Evolutionary conservation across 768 basidiomycete species (phyloP), one percentile per base, ranked within the genome.

Genomic region (Leccinum disarticulatum): DNA sequence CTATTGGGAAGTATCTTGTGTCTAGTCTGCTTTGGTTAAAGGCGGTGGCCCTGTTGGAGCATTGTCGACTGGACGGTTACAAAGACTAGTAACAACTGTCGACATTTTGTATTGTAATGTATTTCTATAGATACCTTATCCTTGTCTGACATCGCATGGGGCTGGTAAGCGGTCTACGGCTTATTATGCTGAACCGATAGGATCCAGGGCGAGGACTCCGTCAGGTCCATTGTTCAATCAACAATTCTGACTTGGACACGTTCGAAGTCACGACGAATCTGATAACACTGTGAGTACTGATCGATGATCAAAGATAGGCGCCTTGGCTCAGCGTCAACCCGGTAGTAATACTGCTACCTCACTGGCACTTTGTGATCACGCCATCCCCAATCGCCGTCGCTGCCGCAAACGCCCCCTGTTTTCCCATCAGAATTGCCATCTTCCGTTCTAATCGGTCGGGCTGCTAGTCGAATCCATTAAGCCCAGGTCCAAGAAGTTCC

Each of bases 1-100:
- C 38, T 38, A 10, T 61, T 22, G 60, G 67, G 64, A 56, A 54
- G 36, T 64, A 59, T 58, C 13, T 71, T 43, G 28, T 59, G 51
- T 64, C 68, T 2, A 53, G 47, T 15, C 30, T 68, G 17, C 15
- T 17, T 56, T 5, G n/a, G 50, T 36, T 51, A 52, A 52, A 46
- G 33, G 28, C 6, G 27, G 38, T 61, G 54, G 17, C 52, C 22
- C 19, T 62, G 50, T 27, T 56, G 17, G 27, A 19, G 47, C 31
- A 8, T 9, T 19, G 22, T 30, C 4, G 30, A 30, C 49, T 30
- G 43, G 19, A 28, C 27, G 14, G 28, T 5, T 22, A 49, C 14
- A 25, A 14, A 49, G 27, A 49, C 8, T 49, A 49, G 48, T 6
- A 22, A 58, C 15, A 25, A 3, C 3, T 30, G 30, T 36, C 17